Base-by-base conservation (phyloP, 2,329 filamentous ascomycete genomes). In the Piedraia hortae region DNA sequence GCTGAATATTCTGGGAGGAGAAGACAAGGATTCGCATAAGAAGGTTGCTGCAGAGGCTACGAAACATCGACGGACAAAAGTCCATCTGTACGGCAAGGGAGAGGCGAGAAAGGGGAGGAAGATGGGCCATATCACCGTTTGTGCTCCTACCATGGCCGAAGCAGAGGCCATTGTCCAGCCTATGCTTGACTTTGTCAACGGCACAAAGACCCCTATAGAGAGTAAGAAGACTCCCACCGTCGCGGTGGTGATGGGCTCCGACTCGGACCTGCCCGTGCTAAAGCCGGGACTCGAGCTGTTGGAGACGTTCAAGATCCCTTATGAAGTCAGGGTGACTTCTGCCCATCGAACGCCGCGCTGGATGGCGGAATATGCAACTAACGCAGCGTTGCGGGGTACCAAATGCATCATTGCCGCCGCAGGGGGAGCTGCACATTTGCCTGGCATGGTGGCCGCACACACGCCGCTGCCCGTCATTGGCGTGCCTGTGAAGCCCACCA, bases 1-100 rank as follows among this genome's bases (percentile, higher is more conserved):
- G 72, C 54, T 80, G 33, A 80, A 80, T 43, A 70, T 80, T 25
- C 56, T 80, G 0, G 72, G 72, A 10, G 72, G 71, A 21, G 56
- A 61, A n/a, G 45, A 50, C 1, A 43, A 54, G n/a, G 52, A 62
- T 23, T 70, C 70, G 0, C 71, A 80, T 35, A 43, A 62, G 17
- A 44, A 57, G 20, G 48, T 64, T 24, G 57, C 58, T 7, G 46
- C 56, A 26, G 46, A 47, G 22, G 65, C 68, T 2, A 47, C 67
- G 15, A 49, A 56, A 20, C 23, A 59, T 56, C 19, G 60, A 55
- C 24, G 62, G 59, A 16, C 33, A 8, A 58, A 53, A 23, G 56
- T 91, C 6, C 82, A 97, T 38, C 62, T 91, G 20, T 97, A 97
- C 48, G 80, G 80, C 37, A 93, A 93, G 48, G 62, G 61, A 6